Conservation (phyloP, 2,329 filamentous ascomycete genomes). For the Talaromyces sp. region DNA sequence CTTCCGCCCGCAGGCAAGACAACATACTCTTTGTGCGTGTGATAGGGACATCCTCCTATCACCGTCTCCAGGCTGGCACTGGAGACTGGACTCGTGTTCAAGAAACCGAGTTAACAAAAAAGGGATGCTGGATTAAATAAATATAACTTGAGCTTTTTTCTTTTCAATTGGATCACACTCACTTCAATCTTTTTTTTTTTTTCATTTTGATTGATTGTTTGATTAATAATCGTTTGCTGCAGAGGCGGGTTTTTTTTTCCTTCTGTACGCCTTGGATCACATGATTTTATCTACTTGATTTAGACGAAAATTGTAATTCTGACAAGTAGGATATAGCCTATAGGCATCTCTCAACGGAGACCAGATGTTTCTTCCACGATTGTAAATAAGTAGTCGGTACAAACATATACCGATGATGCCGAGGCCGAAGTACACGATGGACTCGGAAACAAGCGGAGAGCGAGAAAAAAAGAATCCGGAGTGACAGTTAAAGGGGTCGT, state of each 20-base stretch:
- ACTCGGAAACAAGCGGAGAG: background rate
- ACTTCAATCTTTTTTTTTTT: background rate
- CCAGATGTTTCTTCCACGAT: no score
- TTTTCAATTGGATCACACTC: background rate
- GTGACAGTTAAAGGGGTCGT: background rate
- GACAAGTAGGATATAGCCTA: background rate
- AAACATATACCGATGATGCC: background rate
- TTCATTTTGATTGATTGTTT: background rate
- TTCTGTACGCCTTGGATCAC: background rate
- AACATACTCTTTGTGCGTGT: background rate
- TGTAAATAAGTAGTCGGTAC: background rate
- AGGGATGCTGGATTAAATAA: slow-evolving; percentile 2
- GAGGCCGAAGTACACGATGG: background rate
- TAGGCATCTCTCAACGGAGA: no score
- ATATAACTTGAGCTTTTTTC: background rate
- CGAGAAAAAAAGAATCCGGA: background rate
- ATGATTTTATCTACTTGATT: background rate
- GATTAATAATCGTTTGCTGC: background rate
- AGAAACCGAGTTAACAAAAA: background rate
- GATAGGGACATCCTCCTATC: slow-evolving; percentile 6
- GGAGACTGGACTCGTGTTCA: background rate
- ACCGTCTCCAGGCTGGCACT: background rate
- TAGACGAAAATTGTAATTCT: background rate
- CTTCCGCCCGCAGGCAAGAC: background rate
- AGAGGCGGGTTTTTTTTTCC: background rate